A percentile compares a stretch with the other conserved stretches of the same genome.
Evolutionary conservation across 768 basidiomycete genomes (phyloP).

Genomic region (Naganishia onofrii): DNA sequence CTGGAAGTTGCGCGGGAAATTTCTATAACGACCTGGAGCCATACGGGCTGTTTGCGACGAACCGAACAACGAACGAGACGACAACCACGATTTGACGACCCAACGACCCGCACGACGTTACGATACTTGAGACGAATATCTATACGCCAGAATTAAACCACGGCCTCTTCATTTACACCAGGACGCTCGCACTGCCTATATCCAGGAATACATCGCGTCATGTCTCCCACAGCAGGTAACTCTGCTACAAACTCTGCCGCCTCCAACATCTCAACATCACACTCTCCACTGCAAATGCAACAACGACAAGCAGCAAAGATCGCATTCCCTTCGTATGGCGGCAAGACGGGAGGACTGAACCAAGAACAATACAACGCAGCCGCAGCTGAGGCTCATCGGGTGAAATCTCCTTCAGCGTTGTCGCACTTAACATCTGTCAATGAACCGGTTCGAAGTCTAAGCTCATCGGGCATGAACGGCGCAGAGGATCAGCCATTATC

Average conservation of each 20-base stretch:
- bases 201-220: not conserved
- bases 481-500: not conserved
- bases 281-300: conserved; percentile 21
- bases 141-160: not conserved
- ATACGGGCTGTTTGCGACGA: not conserved
- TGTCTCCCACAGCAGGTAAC: conserved; percentile 1
- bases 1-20: not conserved
- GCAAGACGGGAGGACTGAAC: not conserved
- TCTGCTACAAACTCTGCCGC: conserved; percentile 20
- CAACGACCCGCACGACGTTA: conserved; percentile 1
- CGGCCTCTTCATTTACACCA: not conserved
- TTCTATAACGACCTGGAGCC: not conserved
- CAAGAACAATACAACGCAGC: not conserved
- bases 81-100: conserved; percentile 13
- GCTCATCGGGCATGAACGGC: not conserved
- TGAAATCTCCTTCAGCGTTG: conserved; percentile 6
- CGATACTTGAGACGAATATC: not conserved
- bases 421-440: not conserved
- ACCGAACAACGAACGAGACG: not conserved
- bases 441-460: not conserved
- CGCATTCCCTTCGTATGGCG: not conserved
- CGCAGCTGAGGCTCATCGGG: not conserved
- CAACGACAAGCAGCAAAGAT: conserved; percentile 3
- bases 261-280: conserved; percentile 16
- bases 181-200: not conserved